Evolutionary conservation across 1,284 basidiomycete species (phyloP).

Genomic region (Thecaphora frezii): DNA sequence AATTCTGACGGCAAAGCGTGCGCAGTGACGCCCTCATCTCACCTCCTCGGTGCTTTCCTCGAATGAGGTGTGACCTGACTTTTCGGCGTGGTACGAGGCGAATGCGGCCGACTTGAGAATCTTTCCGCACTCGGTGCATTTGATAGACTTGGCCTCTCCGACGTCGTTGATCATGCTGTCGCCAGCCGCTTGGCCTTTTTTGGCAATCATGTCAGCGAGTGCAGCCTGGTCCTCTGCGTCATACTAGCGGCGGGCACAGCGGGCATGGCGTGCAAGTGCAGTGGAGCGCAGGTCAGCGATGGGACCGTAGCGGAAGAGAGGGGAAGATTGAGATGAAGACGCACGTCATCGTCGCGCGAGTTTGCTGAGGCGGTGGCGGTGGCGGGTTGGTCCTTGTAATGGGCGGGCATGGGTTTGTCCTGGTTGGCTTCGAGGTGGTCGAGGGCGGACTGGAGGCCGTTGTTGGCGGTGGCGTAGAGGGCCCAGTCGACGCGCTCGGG

Average conservation of each 20-base stretch:
- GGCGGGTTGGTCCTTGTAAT: constrained; percentile 28
- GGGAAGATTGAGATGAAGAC: background rate
- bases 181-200: constrained; percentile 39
- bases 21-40: too few relatives aligned
- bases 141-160: constrained; percentile 50
- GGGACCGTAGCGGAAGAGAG: background rate
- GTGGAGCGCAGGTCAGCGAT: background rate
- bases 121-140: constrained; percentile 54
- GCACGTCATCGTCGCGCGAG: constrained; percentile 25
- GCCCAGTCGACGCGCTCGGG: constrained; percentile 56
- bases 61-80: constrained; percentile 81
- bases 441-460: constrained; percentile 51
- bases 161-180: constrained; percentile 35
- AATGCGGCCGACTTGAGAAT: constrained; percentile 74
- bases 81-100: constrained; percentile 91
- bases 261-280: too few relatives aligned
- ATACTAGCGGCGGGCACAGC: constrained; percentile 15
- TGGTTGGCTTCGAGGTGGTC: constrained; percentile 55
- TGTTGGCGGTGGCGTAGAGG: constrained; percentile 41
- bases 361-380: constrained; percentile 7
- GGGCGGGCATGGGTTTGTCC: constrained; percentile 42
- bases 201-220: constrained; percentile 34
- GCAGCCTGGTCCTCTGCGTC: constrained; percentile 51
- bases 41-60: constrained; percentile 95
- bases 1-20: too few relatives aligned